Conservation (phyloP, 177 flowering plant genomes). For the Tripterygium wilfordii region DNA sequence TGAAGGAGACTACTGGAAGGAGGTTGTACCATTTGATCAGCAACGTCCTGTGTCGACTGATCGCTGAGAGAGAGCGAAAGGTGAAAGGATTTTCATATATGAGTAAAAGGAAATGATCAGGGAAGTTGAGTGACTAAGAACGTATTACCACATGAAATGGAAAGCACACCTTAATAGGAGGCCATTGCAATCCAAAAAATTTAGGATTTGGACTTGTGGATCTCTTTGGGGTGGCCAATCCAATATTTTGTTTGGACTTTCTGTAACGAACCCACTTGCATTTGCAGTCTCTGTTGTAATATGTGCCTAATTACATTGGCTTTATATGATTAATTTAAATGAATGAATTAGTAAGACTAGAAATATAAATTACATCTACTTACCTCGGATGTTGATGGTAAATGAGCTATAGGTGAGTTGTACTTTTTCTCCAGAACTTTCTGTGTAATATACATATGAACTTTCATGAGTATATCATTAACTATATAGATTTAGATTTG, state of each 20-base stretch:
- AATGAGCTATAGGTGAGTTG: not conserved
- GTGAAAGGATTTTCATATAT: too few relatives aligned
- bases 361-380: not conserved
- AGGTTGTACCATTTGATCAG: constrained; percentile 15
- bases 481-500: not conserved
- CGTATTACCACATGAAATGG: not conserved
- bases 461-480: not conserved
- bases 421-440: constrained; percentile 16
- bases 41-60: constrained; percentile 10
- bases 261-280: constrained; percentile 14
- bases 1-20: constrained; percentile 16
- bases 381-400: constrained; percentile 17
- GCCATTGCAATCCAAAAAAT: constrained; percentile 37
- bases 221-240: constrained; percentile 36
- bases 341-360: not conserved
- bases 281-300: constrained; percentile 15
- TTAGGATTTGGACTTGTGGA: constrained; percentile 33
- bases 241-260: constrained; percentile 20
- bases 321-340: too few relatives aligned
- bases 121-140: too few relatives aligned
- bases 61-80: too few relatives aligned
- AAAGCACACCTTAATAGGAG: constrained; percentile 10
- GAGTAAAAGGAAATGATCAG: too few relatives aligned
- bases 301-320: constrained; percentile 12
- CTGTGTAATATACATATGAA: constrained; percentile 7